Evolutionary conservation across 768 basidiomycete genomes (phyloP).

Genomic region (Exidia glandulosa): DNA sequence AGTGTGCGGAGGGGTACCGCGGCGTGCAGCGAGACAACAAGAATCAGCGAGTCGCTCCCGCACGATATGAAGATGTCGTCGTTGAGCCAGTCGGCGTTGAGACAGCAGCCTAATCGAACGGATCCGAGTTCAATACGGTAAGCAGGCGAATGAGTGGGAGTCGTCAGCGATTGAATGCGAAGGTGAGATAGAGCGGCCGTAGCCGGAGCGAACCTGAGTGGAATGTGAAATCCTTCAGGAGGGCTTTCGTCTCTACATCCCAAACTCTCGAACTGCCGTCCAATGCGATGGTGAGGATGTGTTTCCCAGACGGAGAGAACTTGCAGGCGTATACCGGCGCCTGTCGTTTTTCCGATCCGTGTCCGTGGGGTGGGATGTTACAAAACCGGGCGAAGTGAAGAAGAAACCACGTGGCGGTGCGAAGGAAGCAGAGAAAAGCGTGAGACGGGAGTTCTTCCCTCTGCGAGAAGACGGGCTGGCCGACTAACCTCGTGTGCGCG

Average conservation of each 20-base stretch:
- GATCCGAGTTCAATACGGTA: neutral
- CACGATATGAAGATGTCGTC: conserved; percentile 62
- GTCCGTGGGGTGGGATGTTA: too few species aligned
- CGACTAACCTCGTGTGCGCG: conserved; percentile 46
- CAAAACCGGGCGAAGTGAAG: too few species aligned
- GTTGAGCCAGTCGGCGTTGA: conserved; percentile 73
- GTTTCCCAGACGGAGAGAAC: neutral
- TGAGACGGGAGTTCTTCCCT: conserved; percentile 16
- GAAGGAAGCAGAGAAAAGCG: too few species aligned
- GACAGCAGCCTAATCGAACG: conserved; percentile 47
- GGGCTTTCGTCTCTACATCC: neutral
- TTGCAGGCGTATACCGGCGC: neutral
- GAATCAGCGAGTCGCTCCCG: conserved; percentile 56
- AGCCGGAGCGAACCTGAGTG: conserved; percentile 42
- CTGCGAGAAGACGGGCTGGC: conserved; percentile 4
- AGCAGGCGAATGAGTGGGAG: neutral
- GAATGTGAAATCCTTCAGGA: conserved; percentile 28
- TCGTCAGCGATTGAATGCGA: neutral
- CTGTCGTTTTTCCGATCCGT: too few species aligned
- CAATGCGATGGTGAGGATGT: neutral
- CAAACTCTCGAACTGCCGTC: neutral
- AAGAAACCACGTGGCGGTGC: too few species aligned
- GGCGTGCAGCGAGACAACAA: conserved; percentile 46
- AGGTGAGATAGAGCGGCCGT: neutral
- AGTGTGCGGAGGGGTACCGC: neutral